A percentile compares a stretch with the other conserved stretches of the same genome.
Conservation (phyloP, 2,329 filamentous ascomycete genomes). For the Ceratocystis huliohia region DNA sequence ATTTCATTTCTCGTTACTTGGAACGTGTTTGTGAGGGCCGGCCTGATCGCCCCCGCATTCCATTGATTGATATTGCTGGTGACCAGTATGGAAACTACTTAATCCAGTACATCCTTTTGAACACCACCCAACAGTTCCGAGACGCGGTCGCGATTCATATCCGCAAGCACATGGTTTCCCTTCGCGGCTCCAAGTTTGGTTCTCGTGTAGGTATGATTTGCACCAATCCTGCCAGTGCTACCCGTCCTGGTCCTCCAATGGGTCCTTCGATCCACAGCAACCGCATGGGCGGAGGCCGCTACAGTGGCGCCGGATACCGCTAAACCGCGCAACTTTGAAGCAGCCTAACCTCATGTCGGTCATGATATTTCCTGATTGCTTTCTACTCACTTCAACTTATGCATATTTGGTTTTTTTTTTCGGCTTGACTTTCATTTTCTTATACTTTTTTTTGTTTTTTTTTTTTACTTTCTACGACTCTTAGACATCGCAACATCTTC, state of each 20-base stretch:
- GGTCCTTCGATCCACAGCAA: conserved; percentile 44
- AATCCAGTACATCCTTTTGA: conserved; percentile 90
- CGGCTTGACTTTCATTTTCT: background rate
- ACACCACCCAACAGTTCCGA: conserved; percentile 74
- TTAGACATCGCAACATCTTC: conserved; percentile 2
- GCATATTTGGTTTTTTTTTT: conserved; percentile 12
- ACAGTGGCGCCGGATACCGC: conserved; percentile 43
- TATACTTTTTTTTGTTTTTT: conserved; percentile 11
- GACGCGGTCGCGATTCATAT: conserved; percentile 91
- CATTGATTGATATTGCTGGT: conserved; percentile 92
- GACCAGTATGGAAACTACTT: conserved; percentile 99
- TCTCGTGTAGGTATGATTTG: conserved; percentile 98
- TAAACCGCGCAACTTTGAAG: conserved; percentile 27
- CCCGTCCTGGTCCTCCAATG: conserved; percentile 73
- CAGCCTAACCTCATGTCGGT: background rate
- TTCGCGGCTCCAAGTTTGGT: conserved; percentile 95
- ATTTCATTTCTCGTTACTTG: conserved; percentile 86
- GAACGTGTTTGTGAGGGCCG: conserved; percentile 88
- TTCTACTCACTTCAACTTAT: conserved; percentile 9
- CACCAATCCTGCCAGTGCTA: conserved; percentile 82
- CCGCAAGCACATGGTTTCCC: conserved; percentile 97
- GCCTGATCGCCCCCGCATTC: conserved; percentile 82
- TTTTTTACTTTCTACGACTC: conserved; percentile 9
- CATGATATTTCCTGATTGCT: conserved; percentile 10
- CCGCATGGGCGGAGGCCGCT: conserved; percentile 47